These are phyloP conservation scores for Aspergillus floridensis DNA, from an alignment of 2,329 filamentous ascomycete genomes.

Conservation along the genomic window DNA sequence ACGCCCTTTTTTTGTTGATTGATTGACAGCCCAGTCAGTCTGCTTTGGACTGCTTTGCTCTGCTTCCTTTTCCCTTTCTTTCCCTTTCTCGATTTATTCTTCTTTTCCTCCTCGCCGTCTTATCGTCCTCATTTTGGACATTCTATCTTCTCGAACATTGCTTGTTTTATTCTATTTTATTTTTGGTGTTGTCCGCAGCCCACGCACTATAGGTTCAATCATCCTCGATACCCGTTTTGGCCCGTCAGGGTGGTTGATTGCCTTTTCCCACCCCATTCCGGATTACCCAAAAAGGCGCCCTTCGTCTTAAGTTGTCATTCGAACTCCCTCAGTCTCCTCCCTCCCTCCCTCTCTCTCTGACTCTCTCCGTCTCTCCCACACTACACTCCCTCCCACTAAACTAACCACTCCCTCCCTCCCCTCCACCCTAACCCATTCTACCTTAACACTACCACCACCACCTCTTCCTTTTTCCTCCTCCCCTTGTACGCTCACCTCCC, in stretches of 20 bases:
- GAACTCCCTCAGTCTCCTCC: no score
- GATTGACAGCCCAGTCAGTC: conserved; percentile 2
- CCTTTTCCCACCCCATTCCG: conserved; percentile 26
- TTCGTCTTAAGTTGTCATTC: background rate
- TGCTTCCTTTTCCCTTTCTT: conserved; percentile 11
- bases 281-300: conserved; percentile 1
- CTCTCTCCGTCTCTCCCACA: background rate
- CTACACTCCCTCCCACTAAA: conserved; percentile 16
- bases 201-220: background rate
- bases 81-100: conserved; percentile 8
- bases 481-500: no score
- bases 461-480: no score
- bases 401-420: conserved; percentile 4
- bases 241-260: conserved; percentile 16
- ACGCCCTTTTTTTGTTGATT: conserved; percentile 3
- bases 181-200: background rate
- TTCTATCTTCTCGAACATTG: conserved; percentile 7
- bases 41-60: background rate
- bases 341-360: background rate
- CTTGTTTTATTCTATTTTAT: background rate
- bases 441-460: no score
- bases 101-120: conserved; percentile 15
- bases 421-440: no score
- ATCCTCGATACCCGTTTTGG: conserved; percentile 22
- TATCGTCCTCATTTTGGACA: conserved; percentile 24